phyloP scores from a whole-genome alignment of 345 rosid species.

The Excoecaria cochinchinensis region DNA sequence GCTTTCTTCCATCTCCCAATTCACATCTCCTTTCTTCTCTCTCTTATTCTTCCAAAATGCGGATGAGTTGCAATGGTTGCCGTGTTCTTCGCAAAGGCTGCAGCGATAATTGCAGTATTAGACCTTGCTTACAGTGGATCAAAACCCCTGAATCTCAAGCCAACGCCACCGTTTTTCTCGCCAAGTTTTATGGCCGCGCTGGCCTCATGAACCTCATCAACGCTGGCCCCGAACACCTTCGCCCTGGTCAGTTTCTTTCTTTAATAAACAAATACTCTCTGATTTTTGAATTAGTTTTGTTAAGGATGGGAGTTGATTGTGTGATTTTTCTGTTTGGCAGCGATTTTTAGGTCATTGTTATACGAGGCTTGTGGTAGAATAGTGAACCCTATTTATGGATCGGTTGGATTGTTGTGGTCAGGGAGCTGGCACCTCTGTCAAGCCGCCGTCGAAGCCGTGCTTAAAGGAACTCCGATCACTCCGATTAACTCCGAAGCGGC shows the following conservation, averaged over 20 bases:
- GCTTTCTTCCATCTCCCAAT: background rate
- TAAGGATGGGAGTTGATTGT: no score
- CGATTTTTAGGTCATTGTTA: constrained; percentile 85
- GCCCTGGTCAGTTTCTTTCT: constrained; percentile 59
- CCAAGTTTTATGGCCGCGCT: constrained; percentile 96
- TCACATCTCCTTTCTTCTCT: background rate
- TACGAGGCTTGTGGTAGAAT: constrained; percentile 98
- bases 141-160: constrained; percentile 82
- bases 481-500: constrained; percentile 72
- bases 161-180: constrained; percentile 94
- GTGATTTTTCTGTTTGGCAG: constrained; percentile 34
- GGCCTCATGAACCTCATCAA: constrained; percentile 94
- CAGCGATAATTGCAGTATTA: constrained; percentile 80
- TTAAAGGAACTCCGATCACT: constrained; percentile 75
- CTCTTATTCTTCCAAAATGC: constrained; percentile 16
- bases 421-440: constrained; percentile 97
- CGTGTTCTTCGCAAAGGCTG: constrained; percentile 96
- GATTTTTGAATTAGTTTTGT: background rate
- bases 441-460: constrained; percentile 89
- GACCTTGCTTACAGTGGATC: constrained; percentile 99
- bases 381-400: constrained; percentile 93
- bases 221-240: constrained; percentile 94
- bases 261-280: background rate
- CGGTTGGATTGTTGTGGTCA: constrained; percentile 88
- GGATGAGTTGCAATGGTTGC: constrained; percentile 97